Conservation (phyloP, 75 land plant genomes). For the Azolla pinnata region DNA sequence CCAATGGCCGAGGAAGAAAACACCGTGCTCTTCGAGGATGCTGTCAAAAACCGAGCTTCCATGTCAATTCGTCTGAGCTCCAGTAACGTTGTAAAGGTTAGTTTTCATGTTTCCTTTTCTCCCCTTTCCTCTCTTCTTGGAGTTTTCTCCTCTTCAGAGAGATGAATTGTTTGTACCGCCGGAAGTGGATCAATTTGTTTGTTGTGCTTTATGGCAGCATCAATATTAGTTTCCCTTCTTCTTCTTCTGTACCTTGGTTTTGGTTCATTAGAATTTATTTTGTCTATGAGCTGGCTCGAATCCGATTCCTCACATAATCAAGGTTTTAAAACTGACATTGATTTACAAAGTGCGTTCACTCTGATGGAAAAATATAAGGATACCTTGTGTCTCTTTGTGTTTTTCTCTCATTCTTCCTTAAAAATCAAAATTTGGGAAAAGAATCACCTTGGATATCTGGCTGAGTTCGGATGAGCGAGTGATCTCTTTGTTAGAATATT, state of each 20-base stretch:
- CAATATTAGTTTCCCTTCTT: not conserved
- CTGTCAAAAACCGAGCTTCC: no score
- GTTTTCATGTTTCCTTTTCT: no score
- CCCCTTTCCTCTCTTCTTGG: no score
- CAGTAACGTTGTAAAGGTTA: no score
- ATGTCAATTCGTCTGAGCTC: no score
- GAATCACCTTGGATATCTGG: not conserved
- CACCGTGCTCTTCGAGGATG: not conserved
- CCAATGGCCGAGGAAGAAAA: not conserved
- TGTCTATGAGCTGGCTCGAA: not conserved
- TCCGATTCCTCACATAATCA: not conserved
- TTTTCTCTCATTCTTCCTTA: not conserved
- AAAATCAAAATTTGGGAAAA: not conserved
- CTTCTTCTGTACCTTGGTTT: not conserved
- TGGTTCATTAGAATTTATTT: not conserved
- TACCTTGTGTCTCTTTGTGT: not conserved
- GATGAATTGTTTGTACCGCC: no score
- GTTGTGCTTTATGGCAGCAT: not conserved
- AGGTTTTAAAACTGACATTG: no score
- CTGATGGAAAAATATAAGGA: not conserved
- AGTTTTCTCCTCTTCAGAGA: no score
- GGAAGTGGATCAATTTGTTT: not conserved
- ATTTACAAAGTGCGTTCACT: no score
- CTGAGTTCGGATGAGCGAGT: not conserved
- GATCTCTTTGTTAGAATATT: not conserved